Evolutionary conservation across 306 rosid species (phyloP).

Genomic region (Hippophae tibetana): DNA sequence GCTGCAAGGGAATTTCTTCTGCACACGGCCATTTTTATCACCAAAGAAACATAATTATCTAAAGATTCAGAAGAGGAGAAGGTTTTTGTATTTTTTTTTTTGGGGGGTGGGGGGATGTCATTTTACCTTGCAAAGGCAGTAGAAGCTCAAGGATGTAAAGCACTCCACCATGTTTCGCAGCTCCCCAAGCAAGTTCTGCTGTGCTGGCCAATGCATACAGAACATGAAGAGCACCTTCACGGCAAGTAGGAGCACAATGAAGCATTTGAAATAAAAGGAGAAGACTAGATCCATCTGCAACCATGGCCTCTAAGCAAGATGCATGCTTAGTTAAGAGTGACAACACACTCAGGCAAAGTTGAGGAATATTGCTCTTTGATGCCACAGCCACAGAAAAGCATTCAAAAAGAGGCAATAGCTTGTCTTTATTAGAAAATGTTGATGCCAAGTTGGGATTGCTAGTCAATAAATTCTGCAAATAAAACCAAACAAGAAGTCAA

Average conservation of each 20-base stretch:
- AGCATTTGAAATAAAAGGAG: slow-evolving; percentile 93
- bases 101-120: no score
- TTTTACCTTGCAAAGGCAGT: slow-evolving; percentile 83
- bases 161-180: slow-evolving; percentile 99
- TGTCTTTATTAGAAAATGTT: slow-evolving; percentile 83
- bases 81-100: no score
- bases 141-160: slow-evolving; percentile 93
- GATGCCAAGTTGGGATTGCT: slow-evolving; percentile 86
- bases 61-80: neutral
- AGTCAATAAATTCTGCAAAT: slow-evolving; percentile 79
- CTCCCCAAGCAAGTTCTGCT: slow-evolving; percentile 93
- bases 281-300: slow-evolving; percentile 96
- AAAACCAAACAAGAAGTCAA: slow-evolving; percentile 11
- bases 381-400: slow-evolving; percentile 89
- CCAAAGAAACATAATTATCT: slow-evolving; percentile 15
- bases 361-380: slow-evolving; percentile 74
- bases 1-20: slow-evolving; percentile 91
- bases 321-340: slow-evolving; percentile 96
- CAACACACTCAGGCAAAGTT: slow-evolving; percentile 77
- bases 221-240: slow-evolving; percentile 97
- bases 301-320: slow-evolving; percentile 98
- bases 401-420: slow-evolving; percentile 86
- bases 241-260: slow-evolving; percentile 84
- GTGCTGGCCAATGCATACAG: slow-evolving; percentile 98
- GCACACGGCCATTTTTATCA: slow-evolving; percentile 21